phyloP scores from a whole-genome alignment of 1,284 basidiomycete genomes.

The Heliocybe sulcata region DNA sequence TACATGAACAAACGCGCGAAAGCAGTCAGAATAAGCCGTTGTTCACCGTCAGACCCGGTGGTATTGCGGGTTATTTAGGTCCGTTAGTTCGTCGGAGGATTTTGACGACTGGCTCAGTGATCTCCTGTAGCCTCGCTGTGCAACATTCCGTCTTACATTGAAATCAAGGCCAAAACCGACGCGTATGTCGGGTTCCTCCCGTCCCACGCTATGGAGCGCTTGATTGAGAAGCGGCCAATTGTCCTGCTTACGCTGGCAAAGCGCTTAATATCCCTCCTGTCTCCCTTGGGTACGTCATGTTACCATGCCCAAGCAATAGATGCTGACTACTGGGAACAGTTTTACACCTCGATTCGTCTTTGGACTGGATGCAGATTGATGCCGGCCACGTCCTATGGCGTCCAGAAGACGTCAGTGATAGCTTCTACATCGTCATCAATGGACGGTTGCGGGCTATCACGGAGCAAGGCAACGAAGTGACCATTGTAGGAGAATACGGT shows the following conservation, averaged over 20 bases:
- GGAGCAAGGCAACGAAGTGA: slow-evolving; percentile 65
- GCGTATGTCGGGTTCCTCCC: slow-evolving; percentile 95
- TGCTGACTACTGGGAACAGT: slow-evolving; percentile 39
- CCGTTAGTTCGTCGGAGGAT: slow-evolving; percentile 11
- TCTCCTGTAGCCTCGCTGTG: slow-evolving; percentile 70
- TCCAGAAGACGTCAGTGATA: slow-evolving; percentile 84
- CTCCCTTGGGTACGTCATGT: slow-evolving; percentile 66
- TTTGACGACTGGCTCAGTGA: slow-evolving; percentile 5
- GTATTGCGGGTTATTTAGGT: slow-evolving; percentile 97
- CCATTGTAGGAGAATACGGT: slow-evolving; percentile 90
- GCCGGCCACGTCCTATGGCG: slow-evolving; percentile 93
- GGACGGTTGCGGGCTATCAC: slow-evolving; percentile 86
- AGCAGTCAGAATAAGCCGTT: slow-evolving; percentile 49
- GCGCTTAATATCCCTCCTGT: slow-evolving; percentile 88
- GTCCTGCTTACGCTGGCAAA: slow-evolving; percentile 96
- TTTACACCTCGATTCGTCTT: slow-evolving; percentile 92
- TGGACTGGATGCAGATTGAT: slow-evolving; percentile 98
- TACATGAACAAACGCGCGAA: neutral
- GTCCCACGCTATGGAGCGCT: slow-evolving; percentile 78
- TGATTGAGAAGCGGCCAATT: slow-evolving; percentile 92
- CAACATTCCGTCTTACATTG: slow-evolving; percentile 90
- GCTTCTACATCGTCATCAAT: slow-evolving; percentile 98
- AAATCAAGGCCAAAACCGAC: slow-evolving; percentile 95
- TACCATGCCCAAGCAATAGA: neutral
- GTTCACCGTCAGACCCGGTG: slow-evolving; percentile 95